Base-by-base conservation (phyloP, 306 rosid species). In the Fragaria nilgerrensis region DNA sequence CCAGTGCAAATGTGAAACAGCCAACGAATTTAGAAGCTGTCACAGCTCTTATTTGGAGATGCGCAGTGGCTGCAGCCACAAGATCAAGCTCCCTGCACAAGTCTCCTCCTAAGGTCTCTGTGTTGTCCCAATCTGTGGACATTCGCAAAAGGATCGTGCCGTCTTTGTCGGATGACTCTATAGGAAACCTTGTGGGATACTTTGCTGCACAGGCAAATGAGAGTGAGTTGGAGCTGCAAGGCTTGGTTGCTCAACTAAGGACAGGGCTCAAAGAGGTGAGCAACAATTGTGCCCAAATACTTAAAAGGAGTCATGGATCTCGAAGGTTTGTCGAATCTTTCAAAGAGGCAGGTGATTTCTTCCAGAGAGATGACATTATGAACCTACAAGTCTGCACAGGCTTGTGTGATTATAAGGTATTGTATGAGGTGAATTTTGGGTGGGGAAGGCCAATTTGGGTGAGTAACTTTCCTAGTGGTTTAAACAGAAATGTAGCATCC, bases 371-470 rank as follows among this genome's bases (percentile, higher is more conserved):
- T 68, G 80, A 68, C n/a, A n/a, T 19, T 32, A 16, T 41, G 34
- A 17, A 13, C 66, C 44, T 68, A 3, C 39, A 67, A 45, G 52
- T 77, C 67, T 70, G 5, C 36, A 53, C 75, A 8, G 19, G 53
- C 29, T 68, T 68, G 59, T 55, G 69, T 39, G 44, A 77, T 22
- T 68, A 9, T 43, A 45, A 27, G 58, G 32, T 72, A 52, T 32
- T 77, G 45, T 68, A 68, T 29, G 68, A 55, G 58, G 80, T 68
- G n/a, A 61, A 55, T 29, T 77, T 68, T 55, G 75, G 80, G 41
- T 68, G 75, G 75, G 75, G 80, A 53, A 53, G 70, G 36, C 80
- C 80, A 41, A 27, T 52, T 12, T 77, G 75, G 75, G 53, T 77
- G 32, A 68, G 29, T 20, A 53, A 52, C 22, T 32, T 68, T 11